phyloP scores from a whole-genome alignment of 2,329 filamentous ascomycete species.

The Fusarium decemcellulare region DNA sequence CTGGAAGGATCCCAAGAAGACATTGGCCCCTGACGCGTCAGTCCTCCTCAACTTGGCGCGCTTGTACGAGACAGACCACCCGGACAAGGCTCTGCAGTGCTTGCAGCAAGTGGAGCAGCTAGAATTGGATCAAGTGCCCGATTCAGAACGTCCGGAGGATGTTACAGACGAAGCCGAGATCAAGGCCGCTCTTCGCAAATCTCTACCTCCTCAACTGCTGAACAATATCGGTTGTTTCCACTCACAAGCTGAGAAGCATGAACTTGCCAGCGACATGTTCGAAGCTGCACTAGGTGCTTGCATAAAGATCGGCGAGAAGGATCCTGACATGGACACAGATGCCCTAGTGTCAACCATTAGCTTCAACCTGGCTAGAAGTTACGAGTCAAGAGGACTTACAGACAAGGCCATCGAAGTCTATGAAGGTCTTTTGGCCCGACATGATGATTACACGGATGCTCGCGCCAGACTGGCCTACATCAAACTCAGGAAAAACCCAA shows the following conservation, averaged over 20 bases:
- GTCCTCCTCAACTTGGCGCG: constrained; percentile 93
- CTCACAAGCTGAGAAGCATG: constrained; percentile 87
- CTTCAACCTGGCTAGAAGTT: constrained; percentile 95
- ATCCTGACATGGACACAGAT: constrained; percentile 85
- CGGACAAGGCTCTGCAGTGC: constrained; percentile 93
- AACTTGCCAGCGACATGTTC: constrained; percentile 87
- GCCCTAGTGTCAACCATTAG: constrained; percentile 95
- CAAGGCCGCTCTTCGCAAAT: constrained; percentile 77
- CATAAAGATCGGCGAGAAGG: constrained; percentile 82
- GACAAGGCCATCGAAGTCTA: constrained; percentile 92
- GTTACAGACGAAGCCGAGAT: constrained; percentile 70
- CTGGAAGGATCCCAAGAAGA: constrained; percentile 95
- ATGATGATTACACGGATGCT: constrained; percentile 94
- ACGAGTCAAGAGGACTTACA: constrained; percentile 85
- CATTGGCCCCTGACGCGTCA: constrained; percentile 83
- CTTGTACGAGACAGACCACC: constrained; percentile 87
- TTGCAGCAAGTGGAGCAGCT: constrained; percentile 93
- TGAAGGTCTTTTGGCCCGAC: constrained; percentile 85
- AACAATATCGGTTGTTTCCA: constrained; percentile 99
- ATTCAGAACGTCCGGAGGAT: constrained; percentile 75
- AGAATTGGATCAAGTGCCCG: constrained; percentile 83
- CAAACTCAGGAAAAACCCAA: constrained; percentile 83
- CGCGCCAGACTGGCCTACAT: constrained; percentile 92
- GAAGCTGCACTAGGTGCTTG: constrained; percentile 93
- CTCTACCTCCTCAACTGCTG: constrained; percentile 88